These are phyloP conservation scores for Ceratobasidium sp. DNA, from an alignment of 1,284 basidiomycete genomes.

Conservation along the genomic window DNA sequence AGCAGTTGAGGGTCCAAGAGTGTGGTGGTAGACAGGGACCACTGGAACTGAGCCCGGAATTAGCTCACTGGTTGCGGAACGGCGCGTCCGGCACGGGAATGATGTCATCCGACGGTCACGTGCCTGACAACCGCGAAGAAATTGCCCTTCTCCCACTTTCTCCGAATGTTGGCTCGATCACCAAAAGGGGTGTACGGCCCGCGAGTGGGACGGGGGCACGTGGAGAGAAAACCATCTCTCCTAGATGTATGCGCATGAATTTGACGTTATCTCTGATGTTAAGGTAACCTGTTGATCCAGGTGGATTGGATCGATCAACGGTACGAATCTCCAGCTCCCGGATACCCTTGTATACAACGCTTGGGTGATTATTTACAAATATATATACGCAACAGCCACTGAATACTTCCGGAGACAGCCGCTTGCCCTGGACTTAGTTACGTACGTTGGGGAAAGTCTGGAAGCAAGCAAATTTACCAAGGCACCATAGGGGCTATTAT, in stretches of 20 bases:
- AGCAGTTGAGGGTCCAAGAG: neutral
- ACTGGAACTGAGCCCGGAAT: neutral
- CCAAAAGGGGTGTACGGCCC: neutral
- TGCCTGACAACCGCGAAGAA: neutral
- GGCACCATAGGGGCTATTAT: too few relatives aligned
- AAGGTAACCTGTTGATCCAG: neutral
- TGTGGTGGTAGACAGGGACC: neutral
- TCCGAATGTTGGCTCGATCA: neutral
- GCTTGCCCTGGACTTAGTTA: too few relatives aligned
- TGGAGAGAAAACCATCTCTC: neutral
- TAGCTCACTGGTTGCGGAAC: neutral
- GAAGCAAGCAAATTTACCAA: too few relatives aligned
- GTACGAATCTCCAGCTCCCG: neutral
- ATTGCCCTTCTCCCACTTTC: neutral
- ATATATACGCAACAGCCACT: too few relatives aligned
- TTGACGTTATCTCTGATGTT: neutral
- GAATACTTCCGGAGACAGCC: too few relatives aligned
- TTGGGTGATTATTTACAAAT: too few relatives aligned
- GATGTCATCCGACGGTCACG: conserved; percentile 23
- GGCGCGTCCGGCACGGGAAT: conserved; percentile 26
- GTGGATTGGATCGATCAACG: neutral
- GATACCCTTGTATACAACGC: too few relatives aligned
- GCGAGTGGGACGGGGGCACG: neutral
- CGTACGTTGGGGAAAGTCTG: too few relatives aligned
- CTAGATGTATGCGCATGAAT: conserved; percentile 10